These are phyloP conservation scores for Phytopythium aichiense DNA, from an alignment of 352 stramenopile genomes.

Conservation along the genomic window DNA sequence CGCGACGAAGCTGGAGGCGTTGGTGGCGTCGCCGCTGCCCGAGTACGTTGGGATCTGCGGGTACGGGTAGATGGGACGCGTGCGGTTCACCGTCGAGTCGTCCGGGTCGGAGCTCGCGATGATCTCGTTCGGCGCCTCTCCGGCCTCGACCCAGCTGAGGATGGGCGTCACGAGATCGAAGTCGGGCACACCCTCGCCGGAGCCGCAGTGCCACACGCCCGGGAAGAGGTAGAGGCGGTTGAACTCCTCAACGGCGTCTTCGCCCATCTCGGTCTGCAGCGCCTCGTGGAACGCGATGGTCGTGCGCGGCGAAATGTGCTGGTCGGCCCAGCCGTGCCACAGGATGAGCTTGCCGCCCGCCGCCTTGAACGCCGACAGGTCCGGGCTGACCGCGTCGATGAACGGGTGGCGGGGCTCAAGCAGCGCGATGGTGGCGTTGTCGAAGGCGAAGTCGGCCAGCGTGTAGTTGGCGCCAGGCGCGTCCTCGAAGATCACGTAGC, in stretches of 20 bases:
- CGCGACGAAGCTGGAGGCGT: constrained; percentile 16
- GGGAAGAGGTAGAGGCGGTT: constrained; percentile 42
- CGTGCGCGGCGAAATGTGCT: constrained; percentile 41
- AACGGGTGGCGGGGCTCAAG: constrained; percentile 26
- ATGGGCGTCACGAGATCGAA: constrained; percentile 44
- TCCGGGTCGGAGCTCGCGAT: constrained; percentile 19
- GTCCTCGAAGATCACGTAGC: constrained; percentile 38
- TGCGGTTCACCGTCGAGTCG: constrained; percentile 14
- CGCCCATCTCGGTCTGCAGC: constrained; percentile 27
- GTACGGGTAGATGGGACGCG: constrained; percentile 19
- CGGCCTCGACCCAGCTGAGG: constrained; percentile 35
- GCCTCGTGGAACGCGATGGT: constrained; percentile 43
- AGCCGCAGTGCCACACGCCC: constrained; percentile 39
- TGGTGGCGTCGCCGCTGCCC: constrained; percentile 12
- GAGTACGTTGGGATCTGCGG: constrained; percentile 17
- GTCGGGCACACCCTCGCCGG: constrained; percentile 29
- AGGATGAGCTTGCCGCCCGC: constrained; percentile 41
- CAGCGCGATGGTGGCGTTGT: constrained; percentile 29
- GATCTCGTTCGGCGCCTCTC: constrained; percentile 22
- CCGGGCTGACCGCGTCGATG: constrained; percentile 30
- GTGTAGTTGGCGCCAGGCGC: constrained; percentile 34
- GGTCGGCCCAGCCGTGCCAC: constrained; percentile 44
- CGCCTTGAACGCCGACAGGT: constrained; percentile 31
- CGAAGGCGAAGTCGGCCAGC: constrained; percentile 33
- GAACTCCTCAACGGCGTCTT: constrained; percentile 24